These are phyloP conservation scores for Ambrosia artemisiifolia DNA, from an alignment of 129 eudicot species.

Conservation along the genomic window DNA sequence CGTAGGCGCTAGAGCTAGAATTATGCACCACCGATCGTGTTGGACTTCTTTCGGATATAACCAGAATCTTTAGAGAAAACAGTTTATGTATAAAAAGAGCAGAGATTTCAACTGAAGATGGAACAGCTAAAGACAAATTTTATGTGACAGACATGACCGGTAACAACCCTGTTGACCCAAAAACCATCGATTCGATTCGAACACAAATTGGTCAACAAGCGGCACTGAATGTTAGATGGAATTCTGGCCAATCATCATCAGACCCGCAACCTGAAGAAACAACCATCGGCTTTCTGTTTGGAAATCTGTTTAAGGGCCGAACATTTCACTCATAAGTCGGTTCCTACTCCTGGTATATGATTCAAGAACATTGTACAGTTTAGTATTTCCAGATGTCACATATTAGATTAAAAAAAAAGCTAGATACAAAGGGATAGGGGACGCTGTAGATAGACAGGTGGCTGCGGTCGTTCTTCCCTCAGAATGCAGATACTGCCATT, in stretches of 20 bases:
- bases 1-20: constrained; percentile 75
- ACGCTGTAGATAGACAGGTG: background rate
- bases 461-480: background rate
- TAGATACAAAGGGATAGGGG: constrained; percentile 20
- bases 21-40: constrained; percentile 69
- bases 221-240: constrained; percentile 54
- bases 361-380: constrained; percentile 7
- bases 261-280: constrained; percentile 57
- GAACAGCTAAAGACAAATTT: constrained; percentile 72
- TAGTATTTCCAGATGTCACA: constrained; percentile 10
- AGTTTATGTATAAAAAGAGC: constrained; percentile 81
- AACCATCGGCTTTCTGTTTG: constrained; percentile 62
- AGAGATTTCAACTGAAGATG: constrained; percentile 73
- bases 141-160: constrained; percentile 85
- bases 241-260: constrained; percentile 32
- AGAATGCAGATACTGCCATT: background rate
- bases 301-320: constrained; percentile 50
- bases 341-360: constrained; percentile 20
- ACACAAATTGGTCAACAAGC: constrained; percentile 64
- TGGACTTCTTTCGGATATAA: constrained; percentile 88
- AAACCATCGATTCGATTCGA: constrained; percentile 60
- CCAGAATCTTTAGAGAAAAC: constrained; percentile 87
- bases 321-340: constrained; percentile 39
- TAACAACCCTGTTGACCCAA: constrained; percentile 61
- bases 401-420: background rate